phyloP scores from a whole-genome alignment of 345 rosid species.

The Populus davidiana region DNA sequence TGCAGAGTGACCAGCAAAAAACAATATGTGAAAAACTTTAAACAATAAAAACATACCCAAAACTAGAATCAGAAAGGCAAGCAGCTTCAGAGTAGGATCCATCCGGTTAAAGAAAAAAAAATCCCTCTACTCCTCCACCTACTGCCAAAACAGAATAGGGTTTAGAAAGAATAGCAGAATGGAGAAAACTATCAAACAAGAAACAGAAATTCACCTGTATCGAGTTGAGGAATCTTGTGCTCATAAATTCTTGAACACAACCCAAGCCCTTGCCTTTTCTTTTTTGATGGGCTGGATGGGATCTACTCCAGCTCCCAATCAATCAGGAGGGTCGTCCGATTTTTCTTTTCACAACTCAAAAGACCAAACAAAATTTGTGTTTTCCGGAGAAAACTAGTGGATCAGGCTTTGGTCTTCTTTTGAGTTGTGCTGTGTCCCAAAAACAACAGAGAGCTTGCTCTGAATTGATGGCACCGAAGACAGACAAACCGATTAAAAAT shows the following conservation, averaged over 20 bases:
- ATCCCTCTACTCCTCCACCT: conserved; percentile 25
- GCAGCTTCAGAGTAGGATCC: conserved; percentile 48
- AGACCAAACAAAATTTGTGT: no score
- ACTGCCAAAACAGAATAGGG: background rate
- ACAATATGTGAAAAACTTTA: background rate
- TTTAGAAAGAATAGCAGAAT: background rate
- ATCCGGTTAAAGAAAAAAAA: conserved; percentile 14
- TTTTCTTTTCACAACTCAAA: no score
- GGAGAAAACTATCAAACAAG: background rate
- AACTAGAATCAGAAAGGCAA: conserved; percentile 39
- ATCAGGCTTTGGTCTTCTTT: no score
- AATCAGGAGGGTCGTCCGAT: no score
- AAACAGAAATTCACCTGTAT: conserved; percentile 42
- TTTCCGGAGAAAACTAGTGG: no score
- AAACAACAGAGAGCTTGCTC: no score
- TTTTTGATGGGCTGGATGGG: conserved; percentile 7
- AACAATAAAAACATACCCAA: conserved; percentile 36
- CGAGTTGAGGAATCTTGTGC: conserved; percentile 68
- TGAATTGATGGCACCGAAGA: no score
- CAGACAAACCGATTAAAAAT: no score
- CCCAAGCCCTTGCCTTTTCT: no score
- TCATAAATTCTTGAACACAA: conserved; percentile 49
- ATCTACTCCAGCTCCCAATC: conserved; percentile 2
- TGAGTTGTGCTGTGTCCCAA: no score
- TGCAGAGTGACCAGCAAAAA: background rate